These are phyloP conservation scores for Trichoderma oligosporum DNA, from an alignment of 2,329 filamentous ascomycete species.

Conservation along the genomic window DNA sequence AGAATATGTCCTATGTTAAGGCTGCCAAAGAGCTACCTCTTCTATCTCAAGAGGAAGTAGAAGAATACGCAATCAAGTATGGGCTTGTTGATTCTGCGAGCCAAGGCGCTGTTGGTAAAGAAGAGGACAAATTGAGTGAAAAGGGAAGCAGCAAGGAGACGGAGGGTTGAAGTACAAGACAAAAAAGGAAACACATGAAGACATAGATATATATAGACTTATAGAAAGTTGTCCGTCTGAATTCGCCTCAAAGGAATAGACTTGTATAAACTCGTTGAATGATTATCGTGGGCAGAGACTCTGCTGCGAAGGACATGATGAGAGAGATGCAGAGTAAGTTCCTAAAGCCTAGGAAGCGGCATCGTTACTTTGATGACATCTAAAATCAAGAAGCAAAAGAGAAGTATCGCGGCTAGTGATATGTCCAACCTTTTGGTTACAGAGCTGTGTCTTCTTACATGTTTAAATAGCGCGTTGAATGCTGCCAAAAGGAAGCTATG, in stretches of 20 bases:
- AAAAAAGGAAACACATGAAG: no score
- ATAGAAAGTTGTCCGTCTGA: not conserved
- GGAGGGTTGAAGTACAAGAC: not conserved
- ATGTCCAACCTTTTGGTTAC: no score
- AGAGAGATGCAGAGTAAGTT: no score
- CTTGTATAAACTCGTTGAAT: not conserved
- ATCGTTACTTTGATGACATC: no score
- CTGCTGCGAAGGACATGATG: not conserved
- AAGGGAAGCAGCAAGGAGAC: slow-evolving; percentile 1
- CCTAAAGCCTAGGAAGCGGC: no score
- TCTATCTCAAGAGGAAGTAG: slow-evolving; percentile 49
- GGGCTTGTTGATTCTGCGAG: slow-evolving; percentile 3
- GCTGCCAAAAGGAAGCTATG: no score
- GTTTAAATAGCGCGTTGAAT: no score
- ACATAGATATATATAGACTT: not conserved
- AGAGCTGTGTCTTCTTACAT: no score
- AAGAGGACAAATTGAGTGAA: not conserved
- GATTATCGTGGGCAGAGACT: no score
- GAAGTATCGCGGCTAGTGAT: no score
- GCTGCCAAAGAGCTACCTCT: slow-evolving; percentile 55
- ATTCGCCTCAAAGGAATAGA: not conserved
- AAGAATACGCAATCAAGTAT: slow-evolving; percentile 39
- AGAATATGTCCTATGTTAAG: slow-evolving; percentile 57
- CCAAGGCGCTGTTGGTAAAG: not conserved
- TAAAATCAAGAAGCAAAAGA: no score